Base-by-base conservation (phyloP, 345 rosid genomes). In the Aegle marmelos region DNA sequence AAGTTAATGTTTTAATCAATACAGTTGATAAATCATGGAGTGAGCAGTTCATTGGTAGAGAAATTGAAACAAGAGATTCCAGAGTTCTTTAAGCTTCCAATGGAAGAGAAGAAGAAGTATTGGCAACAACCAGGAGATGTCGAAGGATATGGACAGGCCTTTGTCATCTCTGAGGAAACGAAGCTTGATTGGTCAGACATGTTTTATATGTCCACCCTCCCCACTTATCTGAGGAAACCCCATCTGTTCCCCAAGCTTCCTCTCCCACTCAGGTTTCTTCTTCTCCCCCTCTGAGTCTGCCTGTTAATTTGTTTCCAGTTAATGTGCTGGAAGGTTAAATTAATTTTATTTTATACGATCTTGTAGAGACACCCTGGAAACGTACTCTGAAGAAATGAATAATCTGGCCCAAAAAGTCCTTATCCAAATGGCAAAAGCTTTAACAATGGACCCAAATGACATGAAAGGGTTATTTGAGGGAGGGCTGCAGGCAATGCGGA, bases 71-170 rank as follows among this genome's bases (percentile, higher is more conserved):
- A 2, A 14, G 81, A 80, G 33, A 77, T 83, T 9, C 56, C 77
- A 37, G 70, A 80, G 16, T 80, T 83, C 28, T 83, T 83, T 64
- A 64, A 74, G 22, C 22, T 53, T 53, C 57, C 83, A 34, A 64
- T 69, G 82, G 86, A 83, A 68, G 78, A 78, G 69, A 83, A 83
- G 79, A 69, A 80, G 33, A 74, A 50, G 5, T 77, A 60, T 16
- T 41, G 56, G 78, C 86, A 80, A 57, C 63, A 59, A 31, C 70
- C 63, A 21, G 86, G 79, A 73, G 86, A 83, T 7, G 22, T 80
- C 0, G 83, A 83, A 61, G 86, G 86, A 3, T 83, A 74, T 39
- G 86, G 83, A 1, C 86, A 83, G 61, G 79, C 77, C 48, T 83
- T 80, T 74, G 81, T 83, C 25, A 70, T 83, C 2, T 83, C 86